Base-by-base conservation (phyloP, 1,284 basidiomycete species). In the Schizopora paradoxa region DNA sequence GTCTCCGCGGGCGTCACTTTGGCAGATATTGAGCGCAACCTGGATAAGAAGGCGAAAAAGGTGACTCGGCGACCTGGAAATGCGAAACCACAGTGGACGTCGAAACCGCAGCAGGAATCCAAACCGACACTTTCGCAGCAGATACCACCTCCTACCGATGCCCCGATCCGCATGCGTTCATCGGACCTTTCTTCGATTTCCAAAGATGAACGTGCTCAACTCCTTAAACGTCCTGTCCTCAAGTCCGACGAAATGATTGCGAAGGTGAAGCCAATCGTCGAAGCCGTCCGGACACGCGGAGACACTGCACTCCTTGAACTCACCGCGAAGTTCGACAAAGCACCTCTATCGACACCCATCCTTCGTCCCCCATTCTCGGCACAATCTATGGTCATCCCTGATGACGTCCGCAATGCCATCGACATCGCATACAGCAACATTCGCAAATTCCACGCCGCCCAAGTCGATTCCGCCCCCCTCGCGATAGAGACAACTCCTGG, bases 401-500 rank as follows among this genome's bases (percentile, higher is more conserved):
- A 66, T 14, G 66, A 72, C 23, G 84, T 98, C 49, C 82, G 80
- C 54, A 66, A 71, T 35, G 93, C 96, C 18, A 97, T 99, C 62
- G 89, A 98, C 61, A 72, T 78, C 48, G 96, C 96, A 1, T 99
- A 99, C 62, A 71, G 72, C 51, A 99, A 99, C 63, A 89, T 99
- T 62, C 77, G 76, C 65, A 85, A 82, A 57, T 96, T 96, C 77
- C 93, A 96, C 64, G 75, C 76, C 26, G 89, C 91, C 3, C 93
- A 97, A 67, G 70, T 79, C 14, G 82, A 85, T 49, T 73, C 74
- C 37, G 73, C 77, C 28, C 72, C 82, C 18, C 73, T 99, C 36
- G 74, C 81, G 7, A 90, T 99, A 11, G 92, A 98, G 67, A 99
- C 96, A 5, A 98, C 94, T 91, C 93, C 95, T 2, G 96, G 96